Base-by-base conservation (phyloP, 371 early-diverging fungal species). In the Sporodiniella umbellata region DNA sequence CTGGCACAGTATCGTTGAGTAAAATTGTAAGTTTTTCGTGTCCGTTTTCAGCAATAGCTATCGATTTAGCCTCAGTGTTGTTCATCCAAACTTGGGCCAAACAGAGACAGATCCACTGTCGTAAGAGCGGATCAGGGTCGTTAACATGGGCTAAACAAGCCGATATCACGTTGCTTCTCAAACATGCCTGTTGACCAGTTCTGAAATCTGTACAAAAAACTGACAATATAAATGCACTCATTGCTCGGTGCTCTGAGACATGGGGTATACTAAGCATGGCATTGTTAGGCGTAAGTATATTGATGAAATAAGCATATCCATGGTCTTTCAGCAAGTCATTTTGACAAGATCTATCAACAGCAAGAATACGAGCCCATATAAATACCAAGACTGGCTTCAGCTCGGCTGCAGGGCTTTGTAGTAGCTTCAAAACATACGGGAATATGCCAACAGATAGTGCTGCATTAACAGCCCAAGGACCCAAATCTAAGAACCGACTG, bases 321-420 rank as follows among this genome's bases (percentile, higher is more conserved):
- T 88, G 88, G 66, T 93, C 93, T 66, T 95, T 95, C 44, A 95
- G 70, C 31, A 98, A 71, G 62, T 97, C 97, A 24, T 83, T 85
- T 59, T 91, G 94, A 66, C 94, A 91, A 8, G 87, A 83, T 21
- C 78, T 75, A 61, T 98, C 98, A 0, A 94, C 94, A 0, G 96
- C 96, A 28, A 96, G 71, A 43, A 98, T 87, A 53, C 94, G 86
- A 12, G 96, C 92, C 97, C 98, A 98, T 47, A 98, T 95, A 56
- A 96, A 93, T 1, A 94, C 92, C 25, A 98, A 78, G 11, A 95
- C 89, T 19, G 94, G 94, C 56, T 92, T 89, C 25, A 97, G 77
- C 65, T 98, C 98, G 0, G 88, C 83, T 1, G 96, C 95, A 21
- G 96, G 95, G 62, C 88, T 87, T 58, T 92, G 95, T 31, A 98